Percentiles rank a stretch among this genome's conserved stretches.
Evolutionary conservation across 495 filamentous ascomycete species (phyloP).

Genomic region (Podospora australis): DNA sequence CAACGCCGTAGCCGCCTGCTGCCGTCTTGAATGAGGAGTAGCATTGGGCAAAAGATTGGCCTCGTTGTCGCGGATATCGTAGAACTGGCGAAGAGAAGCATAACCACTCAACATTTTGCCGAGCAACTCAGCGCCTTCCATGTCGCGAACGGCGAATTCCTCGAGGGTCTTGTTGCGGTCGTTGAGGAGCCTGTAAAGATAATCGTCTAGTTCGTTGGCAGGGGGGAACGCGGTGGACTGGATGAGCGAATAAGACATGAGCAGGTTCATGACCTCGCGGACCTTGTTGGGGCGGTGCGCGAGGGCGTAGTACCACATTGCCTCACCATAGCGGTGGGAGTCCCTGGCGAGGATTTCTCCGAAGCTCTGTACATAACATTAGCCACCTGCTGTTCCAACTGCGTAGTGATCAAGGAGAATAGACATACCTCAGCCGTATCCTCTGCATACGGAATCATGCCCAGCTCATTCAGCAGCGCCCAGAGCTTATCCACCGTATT

Average conservation of each 20-base stretch:
- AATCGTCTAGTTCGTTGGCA: conserved; percentile 56
- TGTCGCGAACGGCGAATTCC: conserved; percentile 57
- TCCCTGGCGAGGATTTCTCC: conserved; percentile 62
- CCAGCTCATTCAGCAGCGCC: conserved; percentile 59
- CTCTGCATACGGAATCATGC: conserved; percentile 63
- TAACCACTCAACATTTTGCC: conserved; percentile 84
- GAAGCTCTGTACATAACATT: conserved; percentile 54
- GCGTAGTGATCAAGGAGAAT: not conserved
- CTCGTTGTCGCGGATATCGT: conserved; percentile 65
- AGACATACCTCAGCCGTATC: conserved; percentile 66
- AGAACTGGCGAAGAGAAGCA: conserved; percentile 79
- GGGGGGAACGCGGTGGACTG: conserved; percentile 75
- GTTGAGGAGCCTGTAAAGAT: conserved; percentile 57
- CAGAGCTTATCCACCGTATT: conserved; percentile 70
- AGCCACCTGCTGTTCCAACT: conserved; percentile 10
- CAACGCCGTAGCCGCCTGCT: conserved; percentile 64
- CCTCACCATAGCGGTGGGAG: conserved; percentile 68
- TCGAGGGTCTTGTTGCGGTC: conserved; percentile 61
- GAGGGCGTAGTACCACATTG: conserved; percentile 79
- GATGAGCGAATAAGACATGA: conserved; percentile 78
- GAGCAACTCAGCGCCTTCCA: conserved; percentile 71
- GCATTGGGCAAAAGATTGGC: conserved; percentile 29
- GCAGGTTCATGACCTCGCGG: conserved; percentile 71
- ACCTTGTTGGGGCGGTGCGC: conserved; percentile 68
- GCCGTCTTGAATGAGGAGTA: conserved; percentile 44